These are phyloP conservation scores for Tolypocladium sp. DNA, from an alignment of 2,329 filamentous ascomycete species.

Conservation along the genomic window DNA sequence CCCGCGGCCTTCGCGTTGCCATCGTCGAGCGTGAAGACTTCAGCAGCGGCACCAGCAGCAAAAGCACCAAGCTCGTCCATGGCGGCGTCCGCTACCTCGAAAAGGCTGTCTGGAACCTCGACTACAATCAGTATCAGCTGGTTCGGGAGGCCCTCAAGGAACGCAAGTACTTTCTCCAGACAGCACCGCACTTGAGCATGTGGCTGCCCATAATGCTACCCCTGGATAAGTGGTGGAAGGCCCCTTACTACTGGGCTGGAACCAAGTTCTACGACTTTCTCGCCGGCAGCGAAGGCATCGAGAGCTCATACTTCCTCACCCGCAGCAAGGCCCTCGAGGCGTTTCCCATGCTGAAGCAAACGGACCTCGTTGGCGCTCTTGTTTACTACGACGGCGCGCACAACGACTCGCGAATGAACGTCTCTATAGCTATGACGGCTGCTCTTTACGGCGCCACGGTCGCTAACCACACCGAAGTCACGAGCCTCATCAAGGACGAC, in stretches of 20 bases:
- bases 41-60: constrained; percentile 63
- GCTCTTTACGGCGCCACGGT: constrained; percentile 79
- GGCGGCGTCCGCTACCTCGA: constrained; percentile 67
- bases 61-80: constrained; percentile 71
- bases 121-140: constrained; percentile 63
- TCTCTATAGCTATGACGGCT: constrained; percentile 79
- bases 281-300: constrained; percentile 78
- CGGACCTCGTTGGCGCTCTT: constrained; percentile 68
- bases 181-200: constrained; percentile 62
- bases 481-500: constrained; percentile 63
- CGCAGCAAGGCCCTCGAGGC: constrained; percentile 78
- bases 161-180: constrained; percentile 66
- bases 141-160: constrained; percentile 66
- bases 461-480: constrained; percentile 78
- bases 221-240: constrained; percentile 68
- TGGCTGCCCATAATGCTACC: constrained; percentile 73
- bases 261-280: constrained; percentile 80
- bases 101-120: constrained; percentile 67
- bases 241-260: constrained; percentile 67
- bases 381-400: constrained; percentile 91
- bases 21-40: constrained; percentile 67
- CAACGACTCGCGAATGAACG: constrained; percentile 89
- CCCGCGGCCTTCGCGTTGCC: constrained; percentile 62
- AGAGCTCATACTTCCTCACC: constrained; percentile 81
- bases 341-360: constrained; percentile 81